A percentile compares a stretch with the other conserved stretches of the same genome.
Evolutionary conservation across 768 basidiomycete genomes (phyloP).

Genomic region (Hirschioporus abietinus): DNA sequence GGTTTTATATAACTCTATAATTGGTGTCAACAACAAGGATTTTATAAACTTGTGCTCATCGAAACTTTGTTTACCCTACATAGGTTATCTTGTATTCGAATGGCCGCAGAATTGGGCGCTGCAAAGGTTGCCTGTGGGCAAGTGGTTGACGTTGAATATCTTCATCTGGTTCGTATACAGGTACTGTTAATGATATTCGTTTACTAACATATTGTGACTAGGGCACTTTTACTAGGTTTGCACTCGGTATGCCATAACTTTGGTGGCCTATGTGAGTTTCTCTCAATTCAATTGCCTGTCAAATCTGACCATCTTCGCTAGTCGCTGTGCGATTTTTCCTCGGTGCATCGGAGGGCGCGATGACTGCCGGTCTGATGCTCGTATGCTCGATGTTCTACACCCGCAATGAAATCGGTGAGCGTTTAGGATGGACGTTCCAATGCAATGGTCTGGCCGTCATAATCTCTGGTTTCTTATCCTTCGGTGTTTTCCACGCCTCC

Average conservation of each 20-base stretch:
- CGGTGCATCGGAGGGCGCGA: slow-evolving; percentile 18
- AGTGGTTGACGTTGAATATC: slow-evolving; percentile 39
- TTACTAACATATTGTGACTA: background rate
- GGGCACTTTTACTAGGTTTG: slow-evolving; percentile 18
- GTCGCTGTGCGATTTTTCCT: slow-evolving; percentile 18
- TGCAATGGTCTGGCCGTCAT: slow-evolving; percentile 18
- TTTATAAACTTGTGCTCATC: background rate
- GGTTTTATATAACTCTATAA: background rate
- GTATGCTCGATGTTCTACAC: slow-evolving; percentile 19
- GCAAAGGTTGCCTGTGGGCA: slow-evolving; percentile 70
- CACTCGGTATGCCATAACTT: slow-evolving; percentile 20
- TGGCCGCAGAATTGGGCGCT: slow-evolving; percentile 77
- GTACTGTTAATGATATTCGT: background rate
- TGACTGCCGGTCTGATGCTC: slow-evolving; percentile 20
- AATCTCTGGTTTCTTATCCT: slow-evolving; percentile 17
- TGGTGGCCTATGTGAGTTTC: slow-evolving; percentile 17
- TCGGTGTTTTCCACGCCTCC: slow-evolving; percentile 14
- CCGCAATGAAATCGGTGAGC: slow-evolving; percentile 17
- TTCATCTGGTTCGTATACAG: slow-evolving; percentile 10
- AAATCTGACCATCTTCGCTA: background rate
- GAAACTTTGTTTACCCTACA: background rate
- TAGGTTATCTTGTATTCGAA: slow-evolving; percentile 27
- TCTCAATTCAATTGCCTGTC: background rate
- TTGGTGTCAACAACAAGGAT: background rate
- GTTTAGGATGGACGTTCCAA: slow-evolving; percentile 20